phyloP scores from a whole-genome alignment of 1,284 basidiomycete species.

The Moniliella sp. region DNA sequence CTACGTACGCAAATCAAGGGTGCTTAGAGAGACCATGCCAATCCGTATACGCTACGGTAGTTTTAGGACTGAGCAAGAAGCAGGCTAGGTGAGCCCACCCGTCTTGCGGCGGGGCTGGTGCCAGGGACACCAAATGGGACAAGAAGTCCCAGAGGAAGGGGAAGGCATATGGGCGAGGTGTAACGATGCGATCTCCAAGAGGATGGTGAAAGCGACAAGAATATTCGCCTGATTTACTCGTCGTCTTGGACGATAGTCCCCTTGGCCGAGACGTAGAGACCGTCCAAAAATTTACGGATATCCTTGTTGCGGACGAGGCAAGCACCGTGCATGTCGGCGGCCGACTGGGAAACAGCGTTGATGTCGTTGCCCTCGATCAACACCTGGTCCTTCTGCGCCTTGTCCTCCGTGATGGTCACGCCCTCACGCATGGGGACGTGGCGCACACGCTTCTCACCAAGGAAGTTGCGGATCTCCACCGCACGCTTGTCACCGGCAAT shows the following conservation, averaged over 20 bases:
- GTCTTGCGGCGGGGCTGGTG: too few species aligned
- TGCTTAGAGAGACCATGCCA: too few species aligned
- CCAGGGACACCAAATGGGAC: too few species aligned
- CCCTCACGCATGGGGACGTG: conserved; percentile 79
- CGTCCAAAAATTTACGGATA: conserved; percentile 38
- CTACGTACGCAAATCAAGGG: too few species aligned
- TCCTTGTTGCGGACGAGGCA: conserved; percentile 37
- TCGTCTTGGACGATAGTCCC: conserved; percentile 38
- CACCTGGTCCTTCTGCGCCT: conserved; percentile 64
- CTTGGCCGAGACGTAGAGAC: conserved; percentile 75
- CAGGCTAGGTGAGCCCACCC: too few species aligned
- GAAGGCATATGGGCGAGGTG: too few species aligned
- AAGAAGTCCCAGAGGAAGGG: too few species aligned
- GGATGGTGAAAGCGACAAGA: too few species aligned
- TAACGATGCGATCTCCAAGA: too few species aligned
- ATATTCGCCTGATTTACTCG: too few species aligned
- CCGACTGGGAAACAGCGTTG: conserved; percentile 32
- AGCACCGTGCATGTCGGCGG: conserved; percentile 28
- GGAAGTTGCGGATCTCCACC: conserved; percentile 93
- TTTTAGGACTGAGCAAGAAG: too few species aligned
- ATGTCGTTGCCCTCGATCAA: conserved; percentile 40
- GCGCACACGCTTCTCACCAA: conserved; percentile 76
- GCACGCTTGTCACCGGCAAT: conserved; percentile 58
- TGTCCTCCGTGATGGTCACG: conserved; percentile 67
- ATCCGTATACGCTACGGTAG: too few species aligned